Conservation (phyloP, 441 rosid genomes). For the Populus trichocarpa region DNA sequence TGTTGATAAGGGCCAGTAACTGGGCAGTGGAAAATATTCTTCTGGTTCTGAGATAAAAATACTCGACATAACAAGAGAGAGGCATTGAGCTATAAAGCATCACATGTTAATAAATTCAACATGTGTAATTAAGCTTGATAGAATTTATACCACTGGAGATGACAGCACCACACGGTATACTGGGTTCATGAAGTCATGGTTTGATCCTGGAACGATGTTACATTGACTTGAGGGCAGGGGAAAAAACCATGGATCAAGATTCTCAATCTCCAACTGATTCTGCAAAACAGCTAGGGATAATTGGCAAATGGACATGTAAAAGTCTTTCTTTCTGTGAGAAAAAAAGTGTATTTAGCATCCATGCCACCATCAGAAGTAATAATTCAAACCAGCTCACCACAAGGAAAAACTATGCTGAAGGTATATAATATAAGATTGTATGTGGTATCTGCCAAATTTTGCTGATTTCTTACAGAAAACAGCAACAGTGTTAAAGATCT, state of each 20-base stretch:
- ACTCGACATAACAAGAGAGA: background rate
- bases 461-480: background rate
- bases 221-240: constrained; percentile 67
- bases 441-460: background rate
- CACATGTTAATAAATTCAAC: background rate
- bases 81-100: constrained; percentile 5
- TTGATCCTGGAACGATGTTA: constrained; percentile 71
- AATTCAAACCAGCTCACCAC: background rate
- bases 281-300: constrained; percentile 31
- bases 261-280: constrained; percentile 42
- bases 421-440: background rate
- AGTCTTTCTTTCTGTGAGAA: background rate
- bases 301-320: constrained; percentile 9
- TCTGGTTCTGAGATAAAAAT: background rate
- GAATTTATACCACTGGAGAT: constrained; percentile 80
- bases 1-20: background rate
- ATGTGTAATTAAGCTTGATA: constrained; percentile 12
- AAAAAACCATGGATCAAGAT: constrained; percentile 81
- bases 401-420: background rate
- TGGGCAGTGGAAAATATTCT: background rate
- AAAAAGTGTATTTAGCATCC: background rate
- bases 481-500: constrained; percentile 1
- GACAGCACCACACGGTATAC: constrained; percentile 74
- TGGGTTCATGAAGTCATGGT: constrained; percentile 65
- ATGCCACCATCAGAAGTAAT: background rate